Evolutionary conservation across 192 early-diverging fungal species (phyloP).

Genomic region (Coemansia guatemalensis): DNA sequence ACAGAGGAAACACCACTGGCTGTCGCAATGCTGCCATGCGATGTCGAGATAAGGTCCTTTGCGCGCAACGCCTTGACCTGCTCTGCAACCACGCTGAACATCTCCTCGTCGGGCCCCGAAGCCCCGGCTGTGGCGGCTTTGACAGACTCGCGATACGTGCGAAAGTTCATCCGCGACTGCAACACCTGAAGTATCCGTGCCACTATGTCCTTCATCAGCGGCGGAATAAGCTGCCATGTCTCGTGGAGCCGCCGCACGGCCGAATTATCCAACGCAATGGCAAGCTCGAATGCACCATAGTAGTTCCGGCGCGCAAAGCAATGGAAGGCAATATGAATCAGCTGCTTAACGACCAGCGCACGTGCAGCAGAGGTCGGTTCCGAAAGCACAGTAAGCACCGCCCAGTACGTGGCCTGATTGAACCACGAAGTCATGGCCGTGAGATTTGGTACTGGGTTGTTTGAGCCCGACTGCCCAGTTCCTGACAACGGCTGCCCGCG

Average conservation of each 20-base stretch:
- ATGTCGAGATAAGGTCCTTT: slow-evolving; percentile 39
- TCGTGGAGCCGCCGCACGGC: slow-evolving; percentile 53
- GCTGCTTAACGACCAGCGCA: slow-evolving; percentile 47
- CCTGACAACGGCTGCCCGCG: slow-evolving; percentile 15
- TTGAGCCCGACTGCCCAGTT: slow-evolving; percentile 7
- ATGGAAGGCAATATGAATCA: slow-evolving; percentile 55
- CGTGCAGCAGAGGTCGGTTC: slow-evolving; percentile 45
- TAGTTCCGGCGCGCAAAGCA: slow-evolving; percentile 56
- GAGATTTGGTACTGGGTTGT: slow-evolving; percentile 48
- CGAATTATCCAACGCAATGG: slow-evolving; percentile 52
- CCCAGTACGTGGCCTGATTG: slow-evolving; percentile 58
- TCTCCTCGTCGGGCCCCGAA: slow-evolving; percentile 50
- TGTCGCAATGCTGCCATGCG: slow-evolving; percentile 22
- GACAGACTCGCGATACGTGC: slow-evolving; percentile 52
- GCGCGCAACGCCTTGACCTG: slow-evolving; percentile 45
- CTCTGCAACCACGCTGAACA: slow-evolving; percentile 40
- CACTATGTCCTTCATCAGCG: slow-evolving; percentile 49
- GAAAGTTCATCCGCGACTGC: slow-evolving; percentile 54
- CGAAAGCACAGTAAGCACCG: slow-evolving; percentile 46
- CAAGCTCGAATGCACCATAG: slow-evolving; percentile 56
- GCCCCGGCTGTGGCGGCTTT: slow-evolving; percentile 46
- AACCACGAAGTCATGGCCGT: slow-evolving; percentile 56
- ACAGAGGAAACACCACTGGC: slow-evolving; percentile 19
- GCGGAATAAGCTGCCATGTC: slow-evolving; percentile 50
- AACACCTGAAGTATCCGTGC: slow-evolving; percentile 38